Evolutionary conservation across 331 rosid genomes (phyloP), one percentile per base, ranked within the genome.

Genomic region (Rhamnella rubrinervis): DNA sequence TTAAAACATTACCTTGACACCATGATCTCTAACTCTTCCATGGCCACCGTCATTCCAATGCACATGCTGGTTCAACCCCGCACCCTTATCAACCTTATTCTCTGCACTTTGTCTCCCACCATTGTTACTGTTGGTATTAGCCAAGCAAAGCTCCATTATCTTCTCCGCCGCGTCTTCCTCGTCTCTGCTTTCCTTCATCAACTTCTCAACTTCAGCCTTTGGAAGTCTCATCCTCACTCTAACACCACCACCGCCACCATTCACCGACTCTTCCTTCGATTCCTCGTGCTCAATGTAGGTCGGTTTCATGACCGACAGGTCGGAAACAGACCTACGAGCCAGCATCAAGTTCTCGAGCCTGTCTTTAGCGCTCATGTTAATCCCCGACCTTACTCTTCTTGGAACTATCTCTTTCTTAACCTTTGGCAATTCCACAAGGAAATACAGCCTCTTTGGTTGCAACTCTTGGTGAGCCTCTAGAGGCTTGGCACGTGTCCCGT

Each of bases 301-400:
- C 4, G 81, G 71, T 35, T 82, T 91, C 75, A 91, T 71, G 8
- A 72, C 67, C 0, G 92, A 71, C 0, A 95, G 96, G 66, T 91
- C 99, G 0, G 99, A 95, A 9, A 50, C 73, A 0, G 97, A 87
- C 62, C 99, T 64, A 20, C 96, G 44, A 1, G 99, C 58, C 50
- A 95, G 72, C 82, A 86, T 86, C 7, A 95, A 67, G 56, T 86
- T 89, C 80, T 95, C 97, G 0, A 95, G 87, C 67, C 92, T 68
- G 56, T 95, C 99, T 65, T 91, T 95, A 4, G 99, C 99, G 15
- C 89, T 78, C 96, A 95, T 86, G 78, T 83, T 80, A 21, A 95
- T 95, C 21, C 89, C 96, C 0, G 99, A 95, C 67, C 84, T 85
- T 39, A 86, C 96, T 69, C 97, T 83, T 17, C 97, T 84, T 0